A percentile compares a stretch with the other conserved stretches of the same genome.
Conservation (phyloP, 805 yeast species). For the Lachancea fermentati region DNA sequence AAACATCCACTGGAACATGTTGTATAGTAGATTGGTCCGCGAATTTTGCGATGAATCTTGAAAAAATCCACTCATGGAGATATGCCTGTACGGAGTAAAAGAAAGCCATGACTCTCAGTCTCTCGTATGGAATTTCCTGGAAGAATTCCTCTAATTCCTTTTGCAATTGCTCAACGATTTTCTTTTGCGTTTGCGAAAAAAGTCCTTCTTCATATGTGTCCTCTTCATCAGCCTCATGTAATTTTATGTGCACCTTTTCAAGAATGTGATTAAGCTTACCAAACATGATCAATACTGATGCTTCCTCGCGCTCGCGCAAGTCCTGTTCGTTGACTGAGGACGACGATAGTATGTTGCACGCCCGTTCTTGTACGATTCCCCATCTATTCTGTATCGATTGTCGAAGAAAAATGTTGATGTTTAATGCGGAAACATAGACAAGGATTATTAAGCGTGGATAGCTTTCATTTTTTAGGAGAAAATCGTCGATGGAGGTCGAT, state of each 20-base stretch:
- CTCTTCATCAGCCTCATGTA: conserved; percentile 36
- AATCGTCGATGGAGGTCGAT: conserved; percentile 19
- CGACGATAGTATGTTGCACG: conserved; percentile 12
- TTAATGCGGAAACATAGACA: conserved; percentile 56
- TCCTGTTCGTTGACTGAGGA: conserved; percentile 6
- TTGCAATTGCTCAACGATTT: conserved; percentile 41
- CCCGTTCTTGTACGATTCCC: conserved; percentile 35
- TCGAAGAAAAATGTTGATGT: conserved; percentile 59
- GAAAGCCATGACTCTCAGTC: conserved; percentile 43
- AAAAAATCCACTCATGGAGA: conserved; percentile 50
- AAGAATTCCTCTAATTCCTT: conserved; percentile 39
- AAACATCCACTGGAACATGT: conserved; percentile 28
- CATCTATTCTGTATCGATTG: conserved; percentile 58
- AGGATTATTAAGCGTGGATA: conserved; percentile 33
- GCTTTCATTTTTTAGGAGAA: conserved; percentile 2
- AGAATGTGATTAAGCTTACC: conserved; percentile 54
- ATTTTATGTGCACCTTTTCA: conserved; percentile 52
- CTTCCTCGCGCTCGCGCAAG: conserved; percentile 34
- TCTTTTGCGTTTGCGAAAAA: not conserved
- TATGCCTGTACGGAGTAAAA: conserved; percentile 62
- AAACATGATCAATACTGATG: conserved; percentile 47
- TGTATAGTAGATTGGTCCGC: conserved; percentile 9
- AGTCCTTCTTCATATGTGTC: conserved; percentile 27
- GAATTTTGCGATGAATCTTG: conserved; percentile 19
- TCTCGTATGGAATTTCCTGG: conserved; percentile 34